Evolutionary conservation across 2,329 filamentous ascomycete genomes (phyloP), one percentile per base, ranked within the genome.

Genomic region (Stachybotrys echinatus): DNA sequence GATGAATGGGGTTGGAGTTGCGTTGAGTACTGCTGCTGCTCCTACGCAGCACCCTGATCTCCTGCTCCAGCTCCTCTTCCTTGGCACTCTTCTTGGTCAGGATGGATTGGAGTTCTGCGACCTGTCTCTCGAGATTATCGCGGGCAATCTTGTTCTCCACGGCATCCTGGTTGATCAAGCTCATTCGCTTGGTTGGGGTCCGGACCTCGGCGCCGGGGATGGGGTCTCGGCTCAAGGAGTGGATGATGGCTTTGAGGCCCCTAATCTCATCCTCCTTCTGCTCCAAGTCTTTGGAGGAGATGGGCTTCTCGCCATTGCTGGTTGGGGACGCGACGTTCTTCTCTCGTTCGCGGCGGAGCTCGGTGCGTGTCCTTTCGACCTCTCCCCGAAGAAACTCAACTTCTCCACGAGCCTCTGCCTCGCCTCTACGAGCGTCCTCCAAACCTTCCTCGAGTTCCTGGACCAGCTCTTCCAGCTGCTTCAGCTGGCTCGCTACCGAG

Each of bases 231-330:
- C 91, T 96, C 37, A 99, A 77, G 18, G 90, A 96, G 70, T 97
- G 92, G 53, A 99, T 97, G 64, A 99, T 97, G 42, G 94, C 92
- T 70, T 97, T 99, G 56, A 99, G 79, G 44, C 94, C 94, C 54
- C 92, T 83, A 62, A 99, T 97, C 73, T 99, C 94, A 60, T 99
- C 94, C 61, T 99, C 92, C 65, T 95, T 94, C 64, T 95, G 88
- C 64, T 95, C 91, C 23, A 97, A 70, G 55, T 96, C 91, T 66
- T 89, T 89, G 42, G 81, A 79, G 44, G 74, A 67, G 21, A 75
- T 71, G 10, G 73, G 67, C 2, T 76, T 74, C 12, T 76, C 74
- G 22, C 64, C 67, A 48, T 64, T 67, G 40, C 61, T 61, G 5
- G 58, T 54, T 18, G 78, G 79, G 39, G 50, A 52, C 3, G 56